A percentile compares a stretch with the other conserved stretches of the same genome.
Conservation (phyloP, 345 rosid species). For the Pistacia atlantica region DNA sequence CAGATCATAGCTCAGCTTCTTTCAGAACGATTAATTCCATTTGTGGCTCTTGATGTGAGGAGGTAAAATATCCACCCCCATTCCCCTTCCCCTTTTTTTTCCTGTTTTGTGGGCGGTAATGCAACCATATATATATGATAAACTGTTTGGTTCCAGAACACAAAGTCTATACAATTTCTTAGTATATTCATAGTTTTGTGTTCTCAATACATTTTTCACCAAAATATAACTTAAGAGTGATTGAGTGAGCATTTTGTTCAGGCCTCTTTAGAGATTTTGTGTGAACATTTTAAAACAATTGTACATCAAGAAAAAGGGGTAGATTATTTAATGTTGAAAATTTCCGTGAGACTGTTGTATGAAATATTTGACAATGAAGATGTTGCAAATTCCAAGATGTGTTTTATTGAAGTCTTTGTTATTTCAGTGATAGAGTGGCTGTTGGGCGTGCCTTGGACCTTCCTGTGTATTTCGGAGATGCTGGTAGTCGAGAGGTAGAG, state of each 20-base stretch:
- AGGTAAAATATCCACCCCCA: constrained; percentile 47
- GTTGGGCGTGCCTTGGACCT: constrained; percentile 93
- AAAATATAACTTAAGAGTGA: too few species aligned
- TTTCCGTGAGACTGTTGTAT: not conserved
- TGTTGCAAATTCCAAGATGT: not conserved
- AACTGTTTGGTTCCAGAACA: too few species aligned
- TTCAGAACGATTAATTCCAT: constrained; percentile 94
- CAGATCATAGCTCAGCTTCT: constrained; percentile 99
- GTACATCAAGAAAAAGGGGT: not conserved
- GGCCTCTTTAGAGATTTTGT: not conserved
- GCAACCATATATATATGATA: too few species aligned
- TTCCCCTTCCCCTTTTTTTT: too few species aligned
- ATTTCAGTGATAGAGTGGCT: constrained; percentile 93
- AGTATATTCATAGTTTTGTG: too few species aligned
- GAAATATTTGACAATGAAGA: not conserved
- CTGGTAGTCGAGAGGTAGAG: constrained; percentile 96
- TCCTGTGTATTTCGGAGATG: constrained; percentile 98
- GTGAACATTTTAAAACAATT: not conserved
- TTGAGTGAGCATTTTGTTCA: not conserved
- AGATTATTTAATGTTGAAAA: not conserved
- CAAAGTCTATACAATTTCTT: too few species aligned
- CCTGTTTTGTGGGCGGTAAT: not conserved
- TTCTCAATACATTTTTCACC: too few species aligned
- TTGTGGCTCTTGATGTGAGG: constrained; percentile 94
- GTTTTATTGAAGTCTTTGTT: constrained; percentile 9